Conservation (phyloP, 192 early-diverging fungal genomes). For the Rhizophagus clarus region DNA sequence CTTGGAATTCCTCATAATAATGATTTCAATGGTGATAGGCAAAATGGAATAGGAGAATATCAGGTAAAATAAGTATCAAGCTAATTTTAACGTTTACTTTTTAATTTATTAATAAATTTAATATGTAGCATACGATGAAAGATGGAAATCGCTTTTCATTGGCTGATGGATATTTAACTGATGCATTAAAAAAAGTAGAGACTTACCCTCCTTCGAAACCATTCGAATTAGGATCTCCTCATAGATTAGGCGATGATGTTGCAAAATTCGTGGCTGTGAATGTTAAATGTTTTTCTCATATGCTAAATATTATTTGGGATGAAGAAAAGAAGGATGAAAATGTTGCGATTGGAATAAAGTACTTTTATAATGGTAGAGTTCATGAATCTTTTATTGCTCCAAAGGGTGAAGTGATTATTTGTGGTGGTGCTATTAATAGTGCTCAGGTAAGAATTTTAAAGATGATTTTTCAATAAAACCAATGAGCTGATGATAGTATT, state of each 20-base stretch:
- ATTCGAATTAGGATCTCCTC: neutral
- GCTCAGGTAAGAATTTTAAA: neutral
- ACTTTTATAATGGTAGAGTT: neutral
- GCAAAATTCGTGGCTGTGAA: neutral
- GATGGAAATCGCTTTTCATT: neutral
- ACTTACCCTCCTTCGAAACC: neutral
- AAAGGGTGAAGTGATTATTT: slow-evolving; percentile 5
- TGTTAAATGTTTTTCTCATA: neutral
- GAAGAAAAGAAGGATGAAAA: neutral
- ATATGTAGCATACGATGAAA: neutral
- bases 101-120: neutral
- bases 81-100: no score
- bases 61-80: neutral
- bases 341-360: neutral
- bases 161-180: neutral
- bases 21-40: neutral
- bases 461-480: neutral
- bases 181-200: slow-evolving; percentile 3
- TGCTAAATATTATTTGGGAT: slow-evolving; percentile 6
- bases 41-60: neutral
- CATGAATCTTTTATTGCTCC: slow-evolving; percentile 4
- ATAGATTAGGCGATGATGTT: neutral
- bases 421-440: slow-evolving; percentile 6
- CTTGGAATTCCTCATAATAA: neutral
- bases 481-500: neutral